Evolutionary conservation across 768 basidiomycete genomes (phyloP).

Genomic region (Lactarius vividus): DNA sequence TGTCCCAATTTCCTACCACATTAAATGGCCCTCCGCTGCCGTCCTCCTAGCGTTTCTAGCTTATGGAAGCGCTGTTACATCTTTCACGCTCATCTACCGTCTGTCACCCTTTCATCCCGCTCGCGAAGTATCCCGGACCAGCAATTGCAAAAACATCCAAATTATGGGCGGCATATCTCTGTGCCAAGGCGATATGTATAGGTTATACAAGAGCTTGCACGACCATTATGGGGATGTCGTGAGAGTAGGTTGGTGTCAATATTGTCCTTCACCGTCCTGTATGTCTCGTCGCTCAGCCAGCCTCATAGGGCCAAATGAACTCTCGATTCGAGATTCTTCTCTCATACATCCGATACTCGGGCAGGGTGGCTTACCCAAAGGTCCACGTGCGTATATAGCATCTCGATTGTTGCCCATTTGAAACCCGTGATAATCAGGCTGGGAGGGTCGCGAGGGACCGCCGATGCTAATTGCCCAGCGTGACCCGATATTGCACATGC

Average conservation of each 20-base stretch:
- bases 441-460: conserved; percentile 19
- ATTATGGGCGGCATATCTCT: conserved; percentile 30
- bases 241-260: conserved; percentile 25
- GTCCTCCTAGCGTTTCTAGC: background rate
- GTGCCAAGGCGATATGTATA: conserved; percentile 32
- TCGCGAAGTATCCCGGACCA: conserved; percentile 39
- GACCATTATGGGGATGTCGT: conserved; percentile 39
- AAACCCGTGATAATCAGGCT: background rate
- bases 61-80: background rate
- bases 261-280: too few species aligned
- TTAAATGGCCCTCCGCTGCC: background rate
- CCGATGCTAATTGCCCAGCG: conserved; percentile 40
- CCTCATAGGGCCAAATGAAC: background rate
- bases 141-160: conserved; percentile 32
- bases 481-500: conserved; percentile 44
- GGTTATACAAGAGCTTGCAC: conserved; percentile 35
- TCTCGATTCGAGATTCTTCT: background rate
- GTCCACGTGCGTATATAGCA: background rate
- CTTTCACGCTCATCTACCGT: background rate
- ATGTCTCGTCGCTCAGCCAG: background rate
- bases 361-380: background rate
- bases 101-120: background rate
- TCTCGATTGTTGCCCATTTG: background rate
- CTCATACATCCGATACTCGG: background rate
- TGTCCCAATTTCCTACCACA: background rate